phyloP scores from a whole-genome alignment of 139 green algal species.

The Desmodesmus armatus region DNA sequence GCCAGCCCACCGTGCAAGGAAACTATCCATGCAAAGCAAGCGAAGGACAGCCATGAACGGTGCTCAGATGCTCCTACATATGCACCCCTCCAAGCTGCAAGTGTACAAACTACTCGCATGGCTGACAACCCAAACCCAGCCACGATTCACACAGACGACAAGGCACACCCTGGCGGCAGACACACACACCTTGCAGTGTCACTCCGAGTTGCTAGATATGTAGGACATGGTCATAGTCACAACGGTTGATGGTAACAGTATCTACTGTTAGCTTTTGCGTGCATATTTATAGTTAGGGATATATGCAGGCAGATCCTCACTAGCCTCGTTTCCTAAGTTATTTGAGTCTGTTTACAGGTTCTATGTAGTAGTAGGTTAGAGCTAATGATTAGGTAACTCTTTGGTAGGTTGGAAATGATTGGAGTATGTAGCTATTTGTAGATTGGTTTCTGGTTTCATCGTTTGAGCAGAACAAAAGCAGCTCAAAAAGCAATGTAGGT shows the following conservation, averaged over 20 bases:
- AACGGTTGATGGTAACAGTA: conserved; percentile 72
- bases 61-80: too few relatives aligned
- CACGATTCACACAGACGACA: too few relatives aligned
- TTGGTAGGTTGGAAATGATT: conserved; percentile 79
- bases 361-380: conserved; percentile 38
- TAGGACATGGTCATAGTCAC: too few relatives aligned
- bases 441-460: conserved; percentile 82
- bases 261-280: conserved; percentile 73
- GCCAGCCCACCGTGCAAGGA: too few relatives aligned
- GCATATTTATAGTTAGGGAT: conserved; percentile 74
- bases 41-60: too few relatives aligned
- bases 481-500: conserved; percentile 77
- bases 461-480: conserved; percentile 69
- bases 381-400: conserved; percentile 73
- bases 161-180: too few relatives aligned
- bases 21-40: too few relatives aligned
- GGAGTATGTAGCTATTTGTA: conserved; percentile 78
- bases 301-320: conserved; percentile 73
- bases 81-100: too few relatives aligned
- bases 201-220: too few relatives aligned
- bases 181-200: too few relatives aligned
- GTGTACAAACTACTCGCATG: too few relatives aligned
- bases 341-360: conserved; percentile 42
- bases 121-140: too few relatives aligned
- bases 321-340: conserved; percentile 57